phyloP scores from a whole-genome alignment of 306 rosid species.

The Vachellia collinsii region DNA sequence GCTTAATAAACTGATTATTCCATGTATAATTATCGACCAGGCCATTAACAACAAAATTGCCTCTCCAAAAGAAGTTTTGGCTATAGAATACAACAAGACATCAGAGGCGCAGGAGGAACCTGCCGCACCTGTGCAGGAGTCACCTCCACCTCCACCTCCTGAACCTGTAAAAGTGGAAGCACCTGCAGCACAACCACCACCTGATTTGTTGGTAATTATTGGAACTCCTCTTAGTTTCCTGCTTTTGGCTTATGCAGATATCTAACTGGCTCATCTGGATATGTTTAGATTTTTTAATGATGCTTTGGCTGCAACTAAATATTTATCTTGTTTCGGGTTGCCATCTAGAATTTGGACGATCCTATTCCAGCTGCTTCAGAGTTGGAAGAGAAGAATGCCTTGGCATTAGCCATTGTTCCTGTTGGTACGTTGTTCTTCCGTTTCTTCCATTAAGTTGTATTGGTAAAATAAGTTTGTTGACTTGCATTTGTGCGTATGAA shows the following conservation, averaged over 20 bases:
- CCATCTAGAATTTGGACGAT: slow-evolving; percentile 77
- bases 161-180: slow-evolving; percentile 88
- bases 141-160: slow-evolving; percentile 63
- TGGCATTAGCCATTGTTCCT: slow-evolving; percentile 94
- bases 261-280: neutral
- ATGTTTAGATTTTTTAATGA: slow-evolving; percentile 11
- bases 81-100: slow-evolving; percentile 76
- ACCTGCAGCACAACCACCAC: slow-evolving; percentile 75
- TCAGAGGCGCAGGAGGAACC: slow-evolving; percentile 61
- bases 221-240: neutral
- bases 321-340: slow-evolving; percentile 24
- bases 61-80: slow-evolving; percentile 83
- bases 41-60: slow-evolving; percentile 58
- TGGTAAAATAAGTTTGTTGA: neutral
- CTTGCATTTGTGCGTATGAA: slow-evolving; percentile 8
- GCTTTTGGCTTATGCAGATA: slow-evolving; percentile 27
- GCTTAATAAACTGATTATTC: slow-evolving; percentile 22
- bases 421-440: slow-evolving; percentile 56
- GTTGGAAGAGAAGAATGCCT: slow-evolving; percentile 90
- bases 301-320: slow-evolving; percentile 11
- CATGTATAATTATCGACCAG: slow-evolving; percentile 47
- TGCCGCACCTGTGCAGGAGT: slow-evolving; percentile 52
- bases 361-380: slow-evolving; percentile 75
- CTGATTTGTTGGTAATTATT: slow-evolving; percentile 82
- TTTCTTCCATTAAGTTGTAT: slow-evolving; percentile 30